These are phyloP conservation scores for Alnus glutinosa DNA, from an alignment of 306 rosid species.

Conservation along the genomic window DNA sequence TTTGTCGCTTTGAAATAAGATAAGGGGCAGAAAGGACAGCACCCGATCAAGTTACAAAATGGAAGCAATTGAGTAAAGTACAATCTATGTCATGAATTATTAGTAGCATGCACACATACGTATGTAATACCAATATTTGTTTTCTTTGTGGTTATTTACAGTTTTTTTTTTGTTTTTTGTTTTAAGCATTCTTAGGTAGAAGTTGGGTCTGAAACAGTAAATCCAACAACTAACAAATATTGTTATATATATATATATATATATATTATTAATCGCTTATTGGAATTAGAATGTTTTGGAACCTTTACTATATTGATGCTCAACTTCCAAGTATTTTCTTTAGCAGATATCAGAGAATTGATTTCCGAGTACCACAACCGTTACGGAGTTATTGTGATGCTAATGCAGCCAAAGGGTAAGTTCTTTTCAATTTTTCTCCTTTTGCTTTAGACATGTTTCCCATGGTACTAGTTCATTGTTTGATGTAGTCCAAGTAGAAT, in stretches of 20 bases:
- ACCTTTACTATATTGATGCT: constrained; percentile 22
- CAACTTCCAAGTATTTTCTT: constrained; percentile 24
- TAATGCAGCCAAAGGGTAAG: constrained; percentile 60
- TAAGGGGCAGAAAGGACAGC: background rate
- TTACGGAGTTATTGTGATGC: constrained; percentile 74
- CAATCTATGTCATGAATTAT: background rate
- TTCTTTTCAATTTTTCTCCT: constrained; percentile 22
- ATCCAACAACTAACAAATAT: background rate
- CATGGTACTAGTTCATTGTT: background rate
- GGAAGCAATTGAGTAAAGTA: background rate
- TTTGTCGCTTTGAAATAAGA: background rate
- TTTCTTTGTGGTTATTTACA: background rate
- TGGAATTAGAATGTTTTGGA: constrained; percentile 7
- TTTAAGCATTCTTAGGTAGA: background rate
- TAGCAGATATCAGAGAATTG: constrained; percentile 80
- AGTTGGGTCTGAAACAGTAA: background rate
- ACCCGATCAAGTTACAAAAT: background rate
- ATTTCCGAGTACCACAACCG: constrained; percentile 75
- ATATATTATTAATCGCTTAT: background rate
- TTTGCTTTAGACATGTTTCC: constrained; percentile 10
- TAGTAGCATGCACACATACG: background rate
- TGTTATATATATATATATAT: background rate
- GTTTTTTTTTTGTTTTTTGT: background rate
- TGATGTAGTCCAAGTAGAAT: background rate
- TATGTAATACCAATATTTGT: too few species aligned